Evolutionary conservation across 2,329 filamentous ascomycete species (phyloP).

Genomic region (Aspergillus costaricaensis): DNA sequence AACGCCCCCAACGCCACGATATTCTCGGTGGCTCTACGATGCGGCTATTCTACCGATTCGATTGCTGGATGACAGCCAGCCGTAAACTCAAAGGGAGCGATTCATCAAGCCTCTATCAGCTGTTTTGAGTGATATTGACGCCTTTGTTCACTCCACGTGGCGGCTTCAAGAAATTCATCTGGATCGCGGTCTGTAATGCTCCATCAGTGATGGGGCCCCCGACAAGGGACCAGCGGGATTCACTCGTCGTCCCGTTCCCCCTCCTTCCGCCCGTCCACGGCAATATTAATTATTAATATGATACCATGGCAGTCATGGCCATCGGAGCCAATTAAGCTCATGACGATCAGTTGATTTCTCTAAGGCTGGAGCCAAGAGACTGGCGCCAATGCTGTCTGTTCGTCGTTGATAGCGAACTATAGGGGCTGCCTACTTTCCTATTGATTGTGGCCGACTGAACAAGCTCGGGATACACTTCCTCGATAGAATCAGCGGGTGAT

Average conservation of each 20-base stretch:
- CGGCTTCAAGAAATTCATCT: conserved; percentile 3
- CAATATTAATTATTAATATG: background rate
- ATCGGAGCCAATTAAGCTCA: background rate
- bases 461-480: background rate
- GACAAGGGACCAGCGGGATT: background rate
- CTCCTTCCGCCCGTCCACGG: conserved; percentile 3
- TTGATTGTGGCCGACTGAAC: background rate
- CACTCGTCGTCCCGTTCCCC: background rate
- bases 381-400: background rate
- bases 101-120: background rate
- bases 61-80: background rate
- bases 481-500: background rate
- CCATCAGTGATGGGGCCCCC: background rate
- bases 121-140: background rate
- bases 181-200: background rate
- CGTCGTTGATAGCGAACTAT: background rate
- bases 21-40: background rate
- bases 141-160: conserved; percentile 2
- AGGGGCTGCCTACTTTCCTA: background rate
- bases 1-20: background rate
- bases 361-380: background rate
- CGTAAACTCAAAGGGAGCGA: background rate
- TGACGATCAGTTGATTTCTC: background rate
- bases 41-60: conserved; percentile 3
- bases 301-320: background rate